Evolutionary conservation across 2,329 filamentous ascomycete species (phyloP), one percentile per base, ranked within the genome.

Genomic region (Beauveria australis): DNA sequence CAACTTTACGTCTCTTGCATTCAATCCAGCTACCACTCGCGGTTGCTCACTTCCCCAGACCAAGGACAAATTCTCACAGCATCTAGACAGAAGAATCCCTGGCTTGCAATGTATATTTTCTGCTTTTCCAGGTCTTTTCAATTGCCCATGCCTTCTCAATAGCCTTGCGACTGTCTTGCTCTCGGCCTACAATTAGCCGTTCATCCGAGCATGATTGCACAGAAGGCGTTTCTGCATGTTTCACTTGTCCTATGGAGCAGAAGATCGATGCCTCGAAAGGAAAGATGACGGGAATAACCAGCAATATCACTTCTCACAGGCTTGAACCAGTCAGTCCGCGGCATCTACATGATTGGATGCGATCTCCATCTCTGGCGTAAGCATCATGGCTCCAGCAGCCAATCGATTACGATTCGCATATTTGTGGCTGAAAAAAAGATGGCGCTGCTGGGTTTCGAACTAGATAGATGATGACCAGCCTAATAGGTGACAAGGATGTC

Each of bases 321-420:
- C 3, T 33, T n/a, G 43, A 56, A 16, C n/a, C 41, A n/a, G 19
- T 4, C 26, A 47, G 26, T 56, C 53, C 43, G 53, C 53, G 53
- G 43, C 41, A 24, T 47, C 28, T 22, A 56, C n/a, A 24, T 56
- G 53, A 56, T 55, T 55, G 53, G 53, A 19, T 26, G 22, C 41
- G 53, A 55, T 47, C 28, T 12, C 43, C 53, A 18, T 56, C n/a
- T 40, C 19, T n/a, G 14, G 41, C 43, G 41, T 55, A 33, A 37
- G 53, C 43, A 56, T 33, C 41, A 37, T 56, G 8, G 18, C 9
- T 37, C 10, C n/a, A 37, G 12, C 43, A 47, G 22, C 53, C 53
- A 56, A 56, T 56, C 28, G 53, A 37, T 46, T 56, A 43, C 53
- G n/a, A 47, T 56, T 8, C n/a, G 53, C n/a, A 56, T 47, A 28